Conservation (phyloP, 164 flowering plant genomes). For the Aristolochia contorta region DNA sequence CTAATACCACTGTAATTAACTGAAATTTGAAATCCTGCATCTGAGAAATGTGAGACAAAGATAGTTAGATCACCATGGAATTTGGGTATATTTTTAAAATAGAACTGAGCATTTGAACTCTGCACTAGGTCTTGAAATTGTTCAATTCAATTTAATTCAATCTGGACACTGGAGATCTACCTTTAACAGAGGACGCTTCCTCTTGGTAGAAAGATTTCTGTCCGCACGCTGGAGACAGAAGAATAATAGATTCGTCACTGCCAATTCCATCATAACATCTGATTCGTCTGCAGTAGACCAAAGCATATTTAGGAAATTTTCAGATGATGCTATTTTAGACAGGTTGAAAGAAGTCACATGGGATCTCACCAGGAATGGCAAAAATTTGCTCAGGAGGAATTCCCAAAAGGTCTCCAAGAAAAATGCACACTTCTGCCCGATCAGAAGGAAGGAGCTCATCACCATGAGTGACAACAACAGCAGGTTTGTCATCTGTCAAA, state of each 20-base stretch:
- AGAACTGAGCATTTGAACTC: neutral
- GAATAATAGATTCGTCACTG: slow-evolving; percentile 44
- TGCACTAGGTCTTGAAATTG: neutral
- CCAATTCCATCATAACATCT: slow-evolving; percentile 34
- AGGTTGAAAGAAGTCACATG: neutral
- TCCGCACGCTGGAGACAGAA: slow-evolving; percentile 78
- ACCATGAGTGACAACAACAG: slow-evolving; percentile 70
- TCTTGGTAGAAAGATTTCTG: slow-evolving; percentile 42
- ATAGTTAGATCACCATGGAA: neutral
- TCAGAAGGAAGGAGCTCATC: slow-evolving; percentile 56
- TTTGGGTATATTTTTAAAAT: neutral
- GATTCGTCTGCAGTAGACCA: slow-evolving; percentile 33
- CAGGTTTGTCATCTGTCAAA: slow-evolving; percentile 75
- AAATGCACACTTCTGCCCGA: slow-evolving; percentile 45
- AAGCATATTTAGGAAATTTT: neutral
- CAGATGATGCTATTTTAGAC: neutral
- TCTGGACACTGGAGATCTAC: neutral
- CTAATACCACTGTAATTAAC: neutral
- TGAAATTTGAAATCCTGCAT: neutral
- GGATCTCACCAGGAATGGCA: slow-evolving; percentile 72
- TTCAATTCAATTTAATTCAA: neutral
- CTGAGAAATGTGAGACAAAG: neutral
- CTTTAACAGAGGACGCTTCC: neutral
- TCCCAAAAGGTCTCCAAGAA: slow-evolving; percentile 66
- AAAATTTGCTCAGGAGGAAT: slow-evolving; percentile 70